Base-by-base conservation (phyloP, 2,329 filamentous ascomycete species). In the Pestalotiopsis fici region DNA sequence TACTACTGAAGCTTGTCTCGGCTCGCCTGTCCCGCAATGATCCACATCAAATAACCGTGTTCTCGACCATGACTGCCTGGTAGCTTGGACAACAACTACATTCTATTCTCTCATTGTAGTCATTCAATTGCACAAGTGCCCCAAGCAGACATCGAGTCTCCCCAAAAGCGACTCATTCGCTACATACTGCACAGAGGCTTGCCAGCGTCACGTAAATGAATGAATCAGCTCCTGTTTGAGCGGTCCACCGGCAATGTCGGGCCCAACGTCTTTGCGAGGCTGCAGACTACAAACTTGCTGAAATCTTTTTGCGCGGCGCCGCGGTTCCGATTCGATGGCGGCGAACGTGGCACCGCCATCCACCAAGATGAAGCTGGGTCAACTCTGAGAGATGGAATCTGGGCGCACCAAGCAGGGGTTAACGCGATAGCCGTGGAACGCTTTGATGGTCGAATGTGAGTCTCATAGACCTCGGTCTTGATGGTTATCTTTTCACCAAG, bases 351-450 rank as follows among this genome's bases (percentile, higher is more conserved):
- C 35, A 74, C 69, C 11, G 75, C 74, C 37, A 66, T 78, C 13
- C 72, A 72, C 18, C 70, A 73, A 59, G 73, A 75, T 12, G 72
- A 74, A 31, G 67, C 68, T 21, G 69, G 70, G 3, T 62, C 69
- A 1, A 77, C 78, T 60, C 71, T 75, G n/a, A 73, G 73, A 18
- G 77, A 78, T 55, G 76, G 80, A 21, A 76, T 85, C 68, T 86
- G 86, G 83, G 93, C 94, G 1, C 94, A 97, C 78, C 86, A 88
- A 65, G 88, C 93, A 3, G 94, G 94, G 15, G 92, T 95, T 47
- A 96, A 91, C 75, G 89, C 91, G 50, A 82, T 98, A 54, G 90
- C 92, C 0, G 86, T 97, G 50, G 95, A 98, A 74, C 88, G 90
- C 62, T 94, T 96, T 74, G 93, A 96, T 70, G 93, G 93, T 3